A percentile compares a stretch with the other conserved stretches of the same genome.
phyloP scores from a whole-genome alignment of 768 basidiomycete genomes.

The Inosperma sp. region DNA sequence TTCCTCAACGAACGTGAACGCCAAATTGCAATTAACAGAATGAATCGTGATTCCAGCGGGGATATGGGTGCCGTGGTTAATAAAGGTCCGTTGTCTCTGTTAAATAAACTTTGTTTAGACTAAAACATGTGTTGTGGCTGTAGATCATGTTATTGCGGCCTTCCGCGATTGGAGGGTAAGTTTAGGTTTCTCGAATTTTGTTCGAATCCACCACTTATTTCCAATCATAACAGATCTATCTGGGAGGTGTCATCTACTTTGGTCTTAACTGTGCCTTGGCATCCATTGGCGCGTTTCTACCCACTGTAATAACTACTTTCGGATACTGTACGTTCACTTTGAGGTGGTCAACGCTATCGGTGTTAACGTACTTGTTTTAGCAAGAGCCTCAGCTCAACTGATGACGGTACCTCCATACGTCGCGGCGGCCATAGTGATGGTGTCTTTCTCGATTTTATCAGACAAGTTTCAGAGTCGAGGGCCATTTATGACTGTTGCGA shows the following conservation, averaged over 20 bases:
- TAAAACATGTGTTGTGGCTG: conserved; percentile 19
- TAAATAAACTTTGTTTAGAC: background rate
- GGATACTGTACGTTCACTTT: conserved; percentile 52
- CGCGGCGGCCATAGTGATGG: conserved; percentile 60
- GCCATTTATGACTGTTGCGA: conserved; percentile 41
- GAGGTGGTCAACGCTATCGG: background rate
- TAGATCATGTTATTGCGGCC: conserved; percentile 56
- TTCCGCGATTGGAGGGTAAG: conserved; percentile 69
- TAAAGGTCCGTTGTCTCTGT: conserved; percentile 39
- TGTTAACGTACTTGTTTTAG: too few relatives aligned
- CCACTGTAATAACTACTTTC: conserved; percentile 73
- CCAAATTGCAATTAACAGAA: conserved; percentile 59
- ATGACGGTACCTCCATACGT: conserved; percentile 82
- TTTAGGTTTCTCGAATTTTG: conserved; percentile 3
- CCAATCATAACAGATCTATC: conserved; percentile 41
- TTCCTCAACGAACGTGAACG: conserved; percentile 53
- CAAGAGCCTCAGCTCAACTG: conserved; percentile 61
- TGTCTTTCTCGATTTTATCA: conserved; percentile 54
- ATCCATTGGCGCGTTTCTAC: conserved; percentile 79
- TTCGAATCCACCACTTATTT: background rate
- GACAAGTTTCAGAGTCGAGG: conserved; percentile 63
- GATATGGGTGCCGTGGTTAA: conserved; percentile 64
- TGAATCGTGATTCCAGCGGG: conserved; percentile 60
- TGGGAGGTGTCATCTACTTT: conserved; percentile 71
- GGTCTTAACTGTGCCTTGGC: conserved; percentile 71